Base-by-base conservation (phyloP, 1,284 basidiomycete genomes). In the Wolfiporia cocos region DNA sequence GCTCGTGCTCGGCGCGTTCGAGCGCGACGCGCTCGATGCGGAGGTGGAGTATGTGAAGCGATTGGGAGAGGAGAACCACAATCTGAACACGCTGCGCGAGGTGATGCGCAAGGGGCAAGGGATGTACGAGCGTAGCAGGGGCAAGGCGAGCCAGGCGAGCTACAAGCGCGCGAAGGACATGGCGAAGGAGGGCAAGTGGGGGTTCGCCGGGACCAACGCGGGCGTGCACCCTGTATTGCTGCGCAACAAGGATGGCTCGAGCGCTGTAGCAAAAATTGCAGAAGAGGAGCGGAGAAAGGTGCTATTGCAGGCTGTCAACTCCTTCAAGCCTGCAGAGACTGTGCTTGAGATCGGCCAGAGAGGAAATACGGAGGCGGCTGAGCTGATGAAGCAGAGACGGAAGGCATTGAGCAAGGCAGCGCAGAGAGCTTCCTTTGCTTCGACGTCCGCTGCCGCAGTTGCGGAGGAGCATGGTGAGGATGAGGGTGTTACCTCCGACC, bases 71-170 rank as follows among this genome's bases (percentile, higher is more conserved):
- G 63, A 71, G 23, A 78, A 89, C 36, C 77, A 85, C 46, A 76
- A 80, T 26, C 73, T 97, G 14, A 68, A 77, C 3, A 69, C 75
- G n/a, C 66, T 97, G 18, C 74, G 85, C n/a, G 78, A 81, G 7
- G 92, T 99, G 40, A 95, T 96, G 78, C 73, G 76, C 43, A 81
- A 91, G 39, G 95, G 94, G 0, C 93, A 97, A 51, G 70, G 76
- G 5, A 90, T 98, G 89, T 99, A 96, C 61, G 92, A 96, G 57
- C 82, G 92, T 22, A 93, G 90, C 46, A 86, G 92, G 57, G 84
- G 86, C 23, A 96, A 95, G 59, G 94, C 95, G 3, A 87, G 84
- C 52, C 74, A 81, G 15, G 83, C 85, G 42, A 88, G 86, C 52
- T 91, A 97, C 67, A 81, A 85, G 50, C 79, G 92, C 9, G 86